Base-by-base conservation (phyloP, 768 basidiomycete species). In the Candolleomyces eurysporus region DNA sequence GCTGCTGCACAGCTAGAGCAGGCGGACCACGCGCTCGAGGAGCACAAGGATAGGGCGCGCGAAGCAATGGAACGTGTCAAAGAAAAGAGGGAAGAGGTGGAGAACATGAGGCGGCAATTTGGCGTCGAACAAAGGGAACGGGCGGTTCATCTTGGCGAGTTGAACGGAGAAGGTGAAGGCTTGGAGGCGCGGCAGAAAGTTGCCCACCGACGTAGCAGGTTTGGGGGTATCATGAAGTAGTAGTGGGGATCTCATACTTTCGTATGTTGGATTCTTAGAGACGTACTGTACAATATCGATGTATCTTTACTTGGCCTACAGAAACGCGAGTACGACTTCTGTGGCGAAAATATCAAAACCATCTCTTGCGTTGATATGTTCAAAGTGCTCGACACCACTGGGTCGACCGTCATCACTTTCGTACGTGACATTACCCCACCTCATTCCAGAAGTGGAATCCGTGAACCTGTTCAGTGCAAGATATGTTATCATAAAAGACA, bases 41-140 rank as follows among this genome's bases (percentile, higher is more conserved):
- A 52, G 11, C 51, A 52, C 7, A 52, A 52, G 19, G 51, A 30
- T 19, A 84, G 82, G 7, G 85, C 87, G 3, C 77, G 70, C 57
- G 81, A 86, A 56, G 79, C 83, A 22, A 90, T 88, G 0, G 78
- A 83, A 55, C 82, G 81, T 65, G 75, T 92, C 57, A 81, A 85
- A 55, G 86, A 86, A 58, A 92, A 92, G 78, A 81, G 82, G n/a
- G 79, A 83, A 58, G 89, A 92, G 67, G 81, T 94, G 2, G 89
- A 92, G 65, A 79, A 80, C 63, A 70, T 92, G 56, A 76, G 90
- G 32, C 76, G 78, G 19, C 79, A 85, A 66, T 87, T 88, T 68
- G 83, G 82, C 40, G 85, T 85, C 8, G 91, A 92, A 65, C 91
- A 92, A 76, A 79, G 83, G 58, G 88, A 89, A 71, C 77, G 88